These are phyloP conservation scores for Pseudogymnoascus sp. DNA, from an alignment of 2,329 filamentous ascomycete species.

Conservation along the genomic window DNA sequence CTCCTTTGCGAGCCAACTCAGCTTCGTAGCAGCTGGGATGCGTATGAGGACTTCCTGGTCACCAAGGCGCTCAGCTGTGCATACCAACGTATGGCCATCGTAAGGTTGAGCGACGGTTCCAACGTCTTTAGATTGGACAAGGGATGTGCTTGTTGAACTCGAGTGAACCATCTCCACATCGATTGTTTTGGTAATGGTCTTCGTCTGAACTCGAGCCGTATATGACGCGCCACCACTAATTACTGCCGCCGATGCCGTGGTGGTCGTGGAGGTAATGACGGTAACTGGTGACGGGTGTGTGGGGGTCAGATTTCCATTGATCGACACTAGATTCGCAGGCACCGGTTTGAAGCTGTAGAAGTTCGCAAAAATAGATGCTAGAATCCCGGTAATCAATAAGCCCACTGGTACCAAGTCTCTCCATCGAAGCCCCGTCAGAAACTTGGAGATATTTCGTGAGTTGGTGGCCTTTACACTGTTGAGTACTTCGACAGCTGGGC, in stretches of 20 bases:
- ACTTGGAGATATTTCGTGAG: background rate
- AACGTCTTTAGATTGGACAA: conserved; percentile 34
- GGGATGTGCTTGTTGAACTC: conserved; percentile 30
- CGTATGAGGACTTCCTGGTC: conserved; percentile 45
- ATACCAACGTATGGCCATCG: conserved; percentile 28
- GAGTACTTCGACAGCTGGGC: background rate
- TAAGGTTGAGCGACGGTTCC: conserved; percentile 19
- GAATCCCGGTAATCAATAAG: conserved; percentile 8
- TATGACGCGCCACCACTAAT: background rate
- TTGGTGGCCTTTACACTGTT: background rate
- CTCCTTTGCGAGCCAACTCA: conserved; percentile 46
- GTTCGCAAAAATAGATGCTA: conserved; percentile 21
- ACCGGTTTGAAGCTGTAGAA: conserved; percentile 27
- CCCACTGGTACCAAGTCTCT: background rate
- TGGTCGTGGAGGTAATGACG: conserved; percentile 20
- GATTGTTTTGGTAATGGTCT: conserved; percentile 26
- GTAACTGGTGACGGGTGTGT: conserved; percentile 22
- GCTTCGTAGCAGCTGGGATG: conserved; percentile 42
- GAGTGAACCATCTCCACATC: conserved; percentile 28
- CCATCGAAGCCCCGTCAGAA: background rate
- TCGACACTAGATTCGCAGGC: conserved; percentile 19
- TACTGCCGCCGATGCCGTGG: conserved; percentile 13
- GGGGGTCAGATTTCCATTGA: conserved; percentile 17
- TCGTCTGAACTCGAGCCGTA: conserved; percentile 11
- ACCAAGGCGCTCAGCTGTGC: conserved; percentile 38